Base-by-base conservation (phyloP, 805 yeast genomes). In the Cephaloascus fragrans region DNA sequence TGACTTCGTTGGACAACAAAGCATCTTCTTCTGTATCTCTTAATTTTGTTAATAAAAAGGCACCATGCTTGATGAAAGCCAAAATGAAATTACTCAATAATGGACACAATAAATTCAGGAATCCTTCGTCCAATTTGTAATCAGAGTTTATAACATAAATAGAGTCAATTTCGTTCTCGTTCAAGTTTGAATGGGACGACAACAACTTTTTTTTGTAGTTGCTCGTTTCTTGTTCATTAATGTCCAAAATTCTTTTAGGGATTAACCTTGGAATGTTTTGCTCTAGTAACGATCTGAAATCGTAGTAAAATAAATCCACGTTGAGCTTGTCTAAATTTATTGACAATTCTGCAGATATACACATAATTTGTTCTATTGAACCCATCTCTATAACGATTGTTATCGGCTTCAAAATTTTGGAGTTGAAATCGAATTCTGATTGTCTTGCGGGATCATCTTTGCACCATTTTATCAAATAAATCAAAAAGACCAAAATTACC, bases 11-110 rank as follows among this genome's bases (percentile, higher is more conserved):
- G 0, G 87, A 77, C 16, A 83, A 55, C 17, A 83, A 51, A 20
- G 78, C 71, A 52, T 83, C 90, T 49, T 83, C 90, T 53, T 83
- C 90, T 9, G 75, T 73, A 49, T 83, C 87, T 46, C 85, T 71
- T 34, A 83, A 67, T 47, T 72, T 74, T 1, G 85, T 80, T 39
- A 83, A 61, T 5, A 83, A 63, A 41, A 80, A 73, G 1, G 88
- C 86, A 19, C 81, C 73, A 49, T 80, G 76, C 10, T 72, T 64
- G 19, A 83, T 75, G 46, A 81, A 79, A 6, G 64, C 55, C 38
- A 67, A 71, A 36, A 80, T 68, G 43, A 80, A 77, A 1, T 55
- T 50, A 47, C 75, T 75, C 34, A 81, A 63, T 4, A 62, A 44
- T 3, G 66, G 54, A 1, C 71, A 59, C 52, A 60, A 66, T 42